Evolutionary conservation across 305 asterid species (phyloP).

Genomic region (Fraxinus sp.): DNA sequence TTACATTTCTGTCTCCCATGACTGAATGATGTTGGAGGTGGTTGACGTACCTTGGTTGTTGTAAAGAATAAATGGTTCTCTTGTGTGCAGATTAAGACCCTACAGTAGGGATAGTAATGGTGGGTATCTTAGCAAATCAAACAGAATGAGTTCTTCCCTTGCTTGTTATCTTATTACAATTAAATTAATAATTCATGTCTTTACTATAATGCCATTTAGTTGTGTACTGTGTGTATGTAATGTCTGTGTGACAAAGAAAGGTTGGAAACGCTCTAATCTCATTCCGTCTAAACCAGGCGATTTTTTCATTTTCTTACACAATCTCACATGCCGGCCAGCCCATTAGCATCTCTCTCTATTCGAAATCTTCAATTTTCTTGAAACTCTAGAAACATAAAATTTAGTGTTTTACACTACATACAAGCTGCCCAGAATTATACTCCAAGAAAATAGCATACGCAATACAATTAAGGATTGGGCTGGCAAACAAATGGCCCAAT

Average conservation of each 20-base stretch:
- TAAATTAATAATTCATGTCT: background rate
- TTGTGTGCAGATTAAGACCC: slow-evolving; percentile 23
- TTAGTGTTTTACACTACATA: slow-evolving; percentile 34
- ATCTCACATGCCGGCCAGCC: slow-evolving; percentile 18
- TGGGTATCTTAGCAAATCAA: slow-evolving; percentile 13
- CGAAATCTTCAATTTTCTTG: slow-evolving; percentile 33
- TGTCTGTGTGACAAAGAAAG: slow-evolving; percentile 17
- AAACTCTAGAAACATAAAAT: slow-evolving; percentile 27
- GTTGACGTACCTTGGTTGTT: slow-evolving; percentile 37
- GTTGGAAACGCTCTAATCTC: slow-evolving; percentile 10
- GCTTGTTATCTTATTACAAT: slow-evolving; percentile 27
- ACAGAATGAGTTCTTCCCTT: slow-evolving; percentile 43
- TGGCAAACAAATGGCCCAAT: too few relatives aligned
- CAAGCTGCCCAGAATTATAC: slow-evolving; percentile 18
- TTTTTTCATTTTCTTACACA: slow-evolving; percentile 30
- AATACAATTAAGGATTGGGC: too few relatives aligned
- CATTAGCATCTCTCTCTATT: slow-evolving; percentile 16
- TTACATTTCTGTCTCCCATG: slow-evolving; percentile 15
- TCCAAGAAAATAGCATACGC: too few relatives aligned
- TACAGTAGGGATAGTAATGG: slow-evolving; percentile 26
- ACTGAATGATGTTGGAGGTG: slow-evolving; percentile 3
- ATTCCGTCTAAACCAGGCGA: slow-evolving; percentile 55
- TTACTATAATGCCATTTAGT: background rate
- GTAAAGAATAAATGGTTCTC: slow-evolving; percentile 57
- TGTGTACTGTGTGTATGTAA: slow-evolving; percentile 8